Percentiles rank a stretch among this genome's conserved stretches.
phyloP scores from a whole-genome alignment of 805 yeast species.

The Saturnispora kantuleensis region DNA sequence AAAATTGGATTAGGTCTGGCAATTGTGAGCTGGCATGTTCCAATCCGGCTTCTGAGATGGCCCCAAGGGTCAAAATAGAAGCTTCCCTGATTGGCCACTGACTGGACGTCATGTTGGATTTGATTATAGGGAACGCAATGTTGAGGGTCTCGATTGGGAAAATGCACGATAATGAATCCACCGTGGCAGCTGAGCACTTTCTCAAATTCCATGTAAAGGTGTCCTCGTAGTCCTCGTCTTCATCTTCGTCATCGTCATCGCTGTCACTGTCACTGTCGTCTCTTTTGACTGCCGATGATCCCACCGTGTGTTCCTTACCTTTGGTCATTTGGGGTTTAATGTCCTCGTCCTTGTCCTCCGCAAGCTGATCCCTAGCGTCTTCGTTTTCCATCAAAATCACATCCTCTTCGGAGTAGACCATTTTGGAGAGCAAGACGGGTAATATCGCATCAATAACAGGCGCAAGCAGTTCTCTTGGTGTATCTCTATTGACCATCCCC shows the following conservation, averaged over 20 bases:
- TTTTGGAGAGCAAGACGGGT: constrained; percentile 69
- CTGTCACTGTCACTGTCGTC: constrained; percentile 21
- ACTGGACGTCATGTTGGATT: constrained; percentile 54
- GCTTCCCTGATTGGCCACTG: constrained; percentile 93
- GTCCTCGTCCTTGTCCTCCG: constrained; percentile 80
- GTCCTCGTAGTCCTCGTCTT: constrained; percentile 58
- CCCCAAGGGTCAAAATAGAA: constrained; percentile 89
- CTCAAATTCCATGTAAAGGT: constrained; percentile 82
- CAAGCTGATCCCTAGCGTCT: constrained; percentile 68
- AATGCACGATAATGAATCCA: constrained; percentile 67
- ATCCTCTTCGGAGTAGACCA: constrained; percentile 85
- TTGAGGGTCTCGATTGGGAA: constrained; percentile 60
- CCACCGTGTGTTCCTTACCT: constrained; percentile 36
- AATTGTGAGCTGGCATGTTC: constrained; percentile 61
- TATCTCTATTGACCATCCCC: constrained; percentile 54
- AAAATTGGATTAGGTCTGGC: constrained; percentile 73
- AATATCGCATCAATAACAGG: constrained; percentile 54
- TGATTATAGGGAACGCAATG: constrained; percentile 63
- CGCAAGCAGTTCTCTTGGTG: constrained; percentile 45
- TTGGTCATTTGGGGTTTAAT: constrained; percentile 74
- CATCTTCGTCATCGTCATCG: constrained; percentile 58
- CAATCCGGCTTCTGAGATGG: constrained; percentile 82
- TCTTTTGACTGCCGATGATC: constrained; percentile 9
- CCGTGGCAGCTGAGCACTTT: constrained; percentile 89
- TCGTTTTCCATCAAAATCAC: constrained; percentile 50